These are phyloP conservation scores for Eutypella sp. DNA, from an alignment of 2,329 filamentous ascomycete genomes.

Conservation along the genomic window DNA sequence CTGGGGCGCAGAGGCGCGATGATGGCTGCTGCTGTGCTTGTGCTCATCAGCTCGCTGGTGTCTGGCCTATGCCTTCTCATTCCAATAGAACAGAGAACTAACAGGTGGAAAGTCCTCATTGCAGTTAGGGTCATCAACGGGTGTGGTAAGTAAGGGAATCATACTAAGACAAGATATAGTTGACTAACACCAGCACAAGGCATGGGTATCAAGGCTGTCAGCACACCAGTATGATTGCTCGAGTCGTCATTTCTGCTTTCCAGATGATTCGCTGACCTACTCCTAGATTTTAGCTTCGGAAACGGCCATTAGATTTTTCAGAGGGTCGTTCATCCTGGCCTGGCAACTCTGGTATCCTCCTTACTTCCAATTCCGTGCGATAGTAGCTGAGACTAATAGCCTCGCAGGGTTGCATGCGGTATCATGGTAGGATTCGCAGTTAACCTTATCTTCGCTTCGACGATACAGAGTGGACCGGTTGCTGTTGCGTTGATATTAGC, in stretches of 20 bases:
- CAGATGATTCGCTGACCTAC: not conserved
- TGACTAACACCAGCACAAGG: slow-evolving; percentile 13
- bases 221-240: slow-evolving; percentile 22
- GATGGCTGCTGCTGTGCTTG: slow-evolving; percentile 27
- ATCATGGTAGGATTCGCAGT: slow-evolving; percentile 3
- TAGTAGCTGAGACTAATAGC: not conserved
- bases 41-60: slow-evolving; percentile 31
- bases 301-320: slow-evolving; percentile 37
- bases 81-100: not conserved
- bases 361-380: not conserved
- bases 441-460: slow-evolving; percentile 25
- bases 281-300: slow-evolving; percentile 35
- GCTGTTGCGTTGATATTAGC: slow-evolving; percentile 25
- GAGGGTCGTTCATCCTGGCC: slow-evolving; percentile 36
- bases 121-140: slow-evolving; percentile 30
- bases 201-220: slow-evolving; percentile 41
- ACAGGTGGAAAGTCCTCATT: slow-evolving; percentile 25
- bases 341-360: slow-evolving; percentile 35
- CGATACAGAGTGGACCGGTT: slow-evolving; percentile 3
- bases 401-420: slow-evolving; percentile 3
- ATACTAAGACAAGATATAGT: not conserved
- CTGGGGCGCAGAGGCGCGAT: slow-evolving; percentile 32
- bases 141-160: slow-evolving; percentile 22
- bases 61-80: slow-evolving; percentile 5
- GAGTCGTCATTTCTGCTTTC: not conserved